Percentiles rank a stretch among this genome's conserved stretches.
These are phyloP conservation scores for Scalesia atractyloides DNA, from an alignment of 129 eudicot genomes.

Conservation along the genomic window DNA sequence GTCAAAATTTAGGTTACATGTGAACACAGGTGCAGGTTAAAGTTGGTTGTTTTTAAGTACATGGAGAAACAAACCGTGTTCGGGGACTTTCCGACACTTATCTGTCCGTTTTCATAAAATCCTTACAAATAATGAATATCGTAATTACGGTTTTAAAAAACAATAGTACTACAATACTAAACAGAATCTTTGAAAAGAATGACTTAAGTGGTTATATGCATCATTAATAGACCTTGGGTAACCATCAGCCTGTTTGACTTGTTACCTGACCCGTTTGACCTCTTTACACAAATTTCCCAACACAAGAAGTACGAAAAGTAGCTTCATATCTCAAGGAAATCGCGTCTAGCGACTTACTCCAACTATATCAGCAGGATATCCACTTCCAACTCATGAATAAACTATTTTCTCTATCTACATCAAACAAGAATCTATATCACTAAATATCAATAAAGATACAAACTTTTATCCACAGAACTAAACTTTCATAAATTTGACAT, in stretches of 20 bases:
- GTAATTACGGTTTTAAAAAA: not conserved
- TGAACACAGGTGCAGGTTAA: not conserved
- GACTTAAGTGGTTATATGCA: not conserved
- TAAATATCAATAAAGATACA: not conserved
- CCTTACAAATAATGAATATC: not conserved
- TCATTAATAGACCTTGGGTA: not conserved
- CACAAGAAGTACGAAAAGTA: slow-evolving; percentile 38
- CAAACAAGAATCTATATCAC: not conserved
- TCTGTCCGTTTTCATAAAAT: not conserved
- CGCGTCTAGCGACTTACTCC: not conserved
- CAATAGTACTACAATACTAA: not conserved
- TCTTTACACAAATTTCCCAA: slow-evolving; percentile 39
- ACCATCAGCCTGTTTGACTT: not conserved
- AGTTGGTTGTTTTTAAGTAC: not conserved
- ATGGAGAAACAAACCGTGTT: not conserved
- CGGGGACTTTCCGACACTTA: not conserved
- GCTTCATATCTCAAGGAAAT: slow-evolving; percentile 45
- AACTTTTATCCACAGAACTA: not conserved
- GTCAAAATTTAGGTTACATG: not conserved
- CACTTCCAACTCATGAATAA: slow-evolving; percentile 2
- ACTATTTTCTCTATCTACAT: not conserved
- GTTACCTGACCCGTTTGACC: not conserved
- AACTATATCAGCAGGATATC: not conserved
- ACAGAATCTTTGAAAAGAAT: not conserved
- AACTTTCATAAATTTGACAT: not conserved